Conservation (phyloP, 768 basidiomycete species). For the Amanita muscaria region DNA sequence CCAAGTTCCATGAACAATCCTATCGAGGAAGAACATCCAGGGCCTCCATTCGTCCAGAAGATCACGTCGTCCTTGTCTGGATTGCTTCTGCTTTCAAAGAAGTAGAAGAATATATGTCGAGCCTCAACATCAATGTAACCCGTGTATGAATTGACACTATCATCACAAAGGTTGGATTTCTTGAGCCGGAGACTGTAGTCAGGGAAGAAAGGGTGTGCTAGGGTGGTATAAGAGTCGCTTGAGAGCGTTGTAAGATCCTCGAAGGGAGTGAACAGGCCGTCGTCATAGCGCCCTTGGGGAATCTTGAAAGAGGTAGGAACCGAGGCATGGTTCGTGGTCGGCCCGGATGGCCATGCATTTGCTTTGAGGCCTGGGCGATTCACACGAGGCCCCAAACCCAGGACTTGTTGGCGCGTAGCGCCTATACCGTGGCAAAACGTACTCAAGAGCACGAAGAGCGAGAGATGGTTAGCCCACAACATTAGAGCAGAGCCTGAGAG, state of each 20-base stretch:
- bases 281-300: slow-evolving; percentile 13
- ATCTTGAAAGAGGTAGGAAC: too few species aligned
- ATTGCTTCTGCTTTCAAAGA: slow-evolving; percentile 62
- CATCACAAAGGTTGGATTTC: slow-evolving; percentile 50
- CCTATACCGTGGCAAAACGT: neutral
- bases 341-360: too few species aligned
- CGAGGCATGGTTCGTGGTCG: too few species aligned
- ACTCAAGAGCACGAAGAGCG: neutral
- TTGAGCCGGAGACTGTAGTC: slow-evolving; percentile 48
- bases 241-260: slow-evolving; percentile 27
- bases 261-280: slow-evolving; percentile 26
- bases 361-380: too few species aligned
- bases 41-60: slow-evolving; percentile 40
- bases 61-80: slow-evolving; percentile 55
- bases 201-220: slow-evolving; percentile 43
- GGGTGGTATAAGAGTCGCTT: slow-evolving; percentile 24
- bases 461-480: neutral
- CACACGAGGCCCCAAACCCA: neutral
- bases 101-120: slow-evolving; percentile 66
- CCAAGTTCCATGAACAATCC: slow-evolving; percentile 72
- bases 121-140: slow-evolving; percentile 62
- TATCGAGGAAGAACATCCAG: slow-evolving; percentile 35
- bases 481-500: too few species aligned
- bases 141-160: slow-evolving; percentile 51
- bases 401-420: slow-evolving; percentile 1